phyloP scores from a whole-genome alignment of 1,139 yeast genomes.

The Suhomyces bolitotheri region DNA sequence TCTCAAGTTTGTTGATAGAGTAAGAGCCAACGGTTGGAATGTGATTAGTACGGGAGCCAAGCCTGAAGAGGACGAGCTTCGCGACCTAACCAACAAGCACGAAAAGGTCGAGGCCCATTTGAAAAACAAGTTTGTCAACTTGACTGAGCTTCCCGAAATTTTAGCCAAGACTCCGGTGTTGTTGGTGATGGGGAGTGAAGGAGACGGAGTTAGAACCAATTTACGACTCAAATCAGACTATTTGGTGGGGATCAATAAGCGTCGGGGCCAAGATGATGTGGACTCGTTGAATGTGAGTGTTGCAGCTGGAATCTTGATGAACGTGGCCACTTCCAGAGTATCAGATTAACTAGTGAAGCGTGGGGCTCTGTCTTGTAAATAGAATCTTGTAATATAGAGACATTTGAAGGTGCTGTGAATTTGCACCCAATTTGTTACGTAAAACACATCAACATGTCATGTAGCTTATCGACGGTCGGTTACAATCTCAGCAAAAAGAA shows the following conservation, averaged over 20 bases:
- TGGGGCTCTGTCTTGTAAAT: too few species aligned
- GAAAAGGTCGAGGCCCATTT: conserved; percentile 21
- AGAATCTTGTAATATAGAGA: too few species aligned
- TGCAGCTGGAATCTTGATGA: conserved; percentile 70
- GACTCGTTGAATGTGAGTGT: conserved; percentile 90
- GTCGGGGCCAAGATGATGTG: conserved; percentile 46
- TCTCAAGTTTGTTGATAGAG: conserved; percentile 58
- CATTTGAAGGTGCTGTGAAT: too few species aligned
- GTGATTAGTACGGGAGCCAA: conserved; percentile 63
- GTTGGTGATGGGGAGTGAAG: conserved; percentile 83
- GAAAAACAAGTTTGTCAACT: conserved; percentile 36
- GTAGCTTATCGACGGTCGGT: too few species aligned
- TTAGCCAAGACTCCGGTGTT: conserved; percentile 57
- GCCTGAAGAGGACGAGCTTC: conserved; percentile 22
- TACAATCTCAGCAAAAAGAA: too few species aligned
- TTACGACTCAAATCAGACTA: conserved; percentile 64
- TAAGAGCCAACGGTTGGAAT: conserved; percentile 65
- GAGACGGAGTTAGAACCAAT: conserved; percentile 73
- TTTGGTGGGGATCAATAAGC: conserved; percentile 53
- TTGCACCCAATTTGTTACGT: too few species aligned
- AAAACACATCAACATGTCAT: too few species aligned
- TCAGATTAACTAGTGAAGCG: not conserved
- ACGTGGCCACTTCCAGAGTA: conserved; percentile 6
- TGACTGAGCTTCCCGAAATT: conserved; percentile 45
- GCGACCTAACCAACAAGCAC: conserved; percentile 24